Evolutionary conservation across 768 basidiomycete species (phyloP).

Genomic region (Crepidotus variabilis): DNA sequence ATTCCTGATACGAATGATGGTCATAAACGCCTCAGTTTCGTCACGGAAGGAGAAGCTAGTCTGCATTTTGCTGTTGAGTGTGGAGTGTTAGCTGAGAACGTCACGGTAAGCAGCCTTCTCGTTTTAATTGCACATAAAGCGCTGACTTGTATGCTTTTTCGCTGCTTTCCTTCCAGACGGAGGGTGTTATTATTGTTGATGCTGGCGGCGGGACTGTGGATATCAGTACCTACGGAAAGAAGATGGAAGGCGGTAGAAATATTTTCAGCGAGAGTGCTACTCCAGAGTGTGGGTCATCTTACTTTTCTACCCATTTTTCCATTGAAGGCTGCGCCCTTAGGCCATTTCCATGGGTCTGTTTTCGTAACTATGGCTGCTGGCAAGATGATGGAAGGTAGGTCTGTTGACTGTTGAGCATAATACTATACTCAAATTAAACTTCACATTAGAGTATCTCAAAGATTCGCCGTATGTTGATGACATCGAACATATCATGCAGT

Average conservation of each 20-base stretch:
- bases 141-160: not conserved
- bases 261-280: slow-evolving; percentile 43
- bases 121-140: not conserved
- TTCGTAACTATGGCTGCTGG: slow-evolving; percentile 40
- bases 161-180: slow-evolving; percentile 30
- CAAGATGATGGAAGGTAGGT: slow-evolving; percentile 23
- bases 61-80: slow-evolving; percentile 48
- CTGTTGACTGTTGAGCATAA: not conserved
- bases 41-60: slow-evolving; percentile 60
- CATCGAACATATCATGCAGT: slow-evolving; percentile 31
- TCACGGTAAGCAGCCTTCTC: not conserved
- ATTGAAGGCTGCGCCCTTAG: slow-evolving; percentile 18
- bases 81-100: slow-evolving; percentile 33
- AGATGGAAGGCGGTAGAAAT: slow-evolving; percentile 33
- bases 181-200: slow-evolving; percentile 14
- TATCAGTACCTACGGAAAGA: slow-evolving; percentile 44
- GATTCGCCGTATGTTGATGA: slow-evolving; percentile 37
- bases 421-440: not conserved
- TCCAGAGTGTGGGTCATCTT: slow-evolving; percentile 29
- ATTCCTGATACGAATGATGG: slow-evolving; percentile 33
- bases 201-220: slow-evolving; percentile 62
- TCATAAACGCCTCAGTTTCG: slow-evolving; percentile 39
- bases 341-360: slow-evolving; percentile 44
- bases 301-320: not conserved
- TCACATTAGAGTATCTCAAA: slow-evolving; percentile 27